Evolutionary conservation across 805 yeast genomes (phyloP), one percentile per base, ranked within the genome.

Genomic region (Candida nitratophila): DNA sequence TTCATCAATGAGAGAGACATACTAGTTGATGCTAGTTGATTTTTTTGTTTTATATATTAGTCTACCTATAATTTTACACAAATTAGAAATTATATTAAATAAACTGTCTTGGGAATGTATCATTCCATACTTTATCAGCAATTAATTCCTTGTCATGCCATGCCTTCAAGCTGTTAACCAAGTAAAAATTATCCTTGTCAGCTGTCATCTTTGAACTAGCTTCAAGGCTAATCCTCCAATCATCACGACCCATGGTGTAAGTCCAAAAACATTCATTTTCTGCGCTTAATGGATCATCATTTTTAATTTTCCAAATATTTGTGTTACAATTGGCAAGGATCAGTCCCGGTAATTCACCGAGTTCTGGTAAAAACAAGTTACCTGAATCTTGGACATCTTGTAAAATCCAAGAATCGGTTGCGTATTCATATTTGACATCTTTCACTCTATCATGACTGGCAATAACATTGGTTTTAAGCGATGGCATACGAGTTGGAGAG

Each of bases 311-410:
- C 69, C 73, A 70, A 11, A 54, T 42, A 46, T 70, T 70, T 31
- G 60, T 63, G 49, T 69, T 70, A 57, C 60, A 55, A 15, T 66
- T 60, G 0, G 74, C 74, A 45, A 66, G 61, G 41, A 64, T 66
- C 30, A 69, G 63, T 2, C 72, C 73, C 12, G 66, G 55, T 4
- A 59, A 40, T 15, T 55, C 53, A n/a, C 56, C 64, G 42, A 57
- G 56, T 1, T 60, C 51, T 14, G 68, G 64, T 22, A 68, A 54
- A 37, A 48, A 54, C 22, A 60, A 57, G 21, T 56, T 46, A 16
- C 74, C 74, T 17, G 64, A 63, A 44, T 65, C 68, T 31, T 63
- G 63, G 34, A 59, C 51, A 48, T 66, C 70, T 7, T 53, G 55
- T 40, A 65, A 45, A 11, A 48, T 56, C 68, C 68, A 66, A 10